Evolutionary conservation across 257 asterid genomes (phyloP).

Genomic region (Leptodermis oblonga): DNA sequence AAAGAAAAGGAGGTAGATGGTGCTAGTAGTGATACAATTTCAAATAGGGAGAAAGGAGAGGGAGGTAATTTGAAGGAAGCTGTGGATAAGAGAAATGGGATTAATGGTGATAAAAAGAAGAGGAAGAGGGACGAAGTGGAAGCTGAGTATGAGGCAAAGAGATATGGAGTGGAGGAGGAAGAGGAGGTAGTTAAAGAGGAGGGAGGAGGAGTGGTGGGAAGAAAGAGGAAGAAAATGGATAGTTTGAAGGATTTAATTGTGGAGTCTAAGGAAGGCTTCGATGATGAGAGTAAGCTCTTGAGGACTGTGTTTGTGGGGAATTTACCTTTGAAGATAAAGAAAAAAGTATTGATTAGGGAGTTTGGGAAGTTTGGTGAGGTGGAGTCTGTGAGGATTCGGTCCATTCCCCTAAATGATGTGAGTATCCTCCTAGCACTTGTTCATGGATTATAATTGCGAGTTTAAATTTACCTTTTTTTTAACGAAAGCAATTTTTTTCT

Average conservation of each 20-base stretch:
- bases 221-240: conserved; percentile 87
- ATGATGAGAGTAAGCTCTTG: conserved; percentile 78
- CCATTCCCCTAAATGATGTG: conserved; percentile 80
- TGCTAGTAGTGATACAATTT: background rate
- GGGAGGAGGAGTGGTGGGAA: conserved; percentile 42
- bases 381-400: conserved; percentile 86
- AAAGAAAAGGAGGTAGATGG: background rate
- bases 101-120: conserved; percentile 34
- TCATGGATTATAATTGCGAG: background rate
- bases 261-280: conserved; percentile 68
- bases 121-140: conserved; percentile 94
- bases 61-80: conserved; percentile 1
- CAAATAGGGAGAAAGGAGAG: background rate
- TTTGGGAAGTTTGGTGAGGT: conserved; percentile 80
- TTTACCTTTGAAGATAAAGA: conserved; percentile 76
- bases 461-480: background rate
- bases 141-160: conserved; percentile 67
- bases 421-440: conserved; percentile 24
- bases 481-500: conserved; percentile 10
- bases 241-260: conserved; percentile 72
- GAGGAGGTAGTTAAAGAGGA: conserved; percentile 25
- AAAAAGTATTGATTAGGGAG: conserved; percentile 66
- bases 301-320: conserved; percentile 95
- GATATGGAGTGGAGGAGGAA: conserved; percentile 47
- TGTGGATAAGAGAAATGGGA: conserved; percentile 16